Evolutionary conservation across 192 early-diverging fungal species (phyloP).

Genomic region (Globomyces pollinis-pini): DNA sequence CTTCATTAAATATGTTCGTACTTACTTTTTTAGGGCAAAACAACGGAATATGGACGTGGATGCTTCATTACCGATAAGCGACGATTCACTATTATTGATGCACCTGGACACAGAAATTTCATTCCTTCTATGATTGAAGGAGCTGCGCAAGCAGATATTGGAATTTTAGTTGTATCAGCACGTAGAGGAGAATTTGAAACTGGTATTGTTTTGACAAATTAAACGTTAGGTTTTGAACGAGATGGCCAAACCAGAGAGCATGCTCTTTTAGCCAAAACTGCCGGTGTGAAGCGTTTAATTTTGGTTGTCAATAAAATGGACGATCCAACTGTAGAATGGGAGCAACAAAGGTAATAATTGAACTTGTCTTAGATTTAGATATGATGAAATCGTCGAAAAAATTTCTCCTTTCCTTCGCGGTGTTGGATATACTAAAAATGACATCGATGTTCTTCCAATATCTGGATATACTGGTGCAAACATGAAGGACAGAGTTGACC

Average conservation of each 20-base stretch:
- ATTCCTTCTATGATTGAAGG: slow-evolving; percentile 97
- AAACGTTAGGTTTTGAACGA: too few species aligned
- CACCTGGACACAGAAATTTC: slow-evolving; percentile 98
- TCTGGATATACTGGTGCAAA: slow-evolving; percentile 97
- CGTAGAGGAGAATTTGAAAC: slow-evolving; percentile 99
- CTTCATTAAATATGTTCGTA: slow-evolving; percentile 4
- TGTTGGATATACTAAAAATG: slow-evolving; percentile 85
- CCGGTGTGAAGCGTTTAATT: slow-evolving; percentile 87
- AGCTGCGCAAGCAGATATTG: slow-evolving; percentile 94
- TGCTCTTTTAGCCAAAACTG: slow-evolving; percentile 90
- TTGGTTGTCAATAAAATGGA: slow-evolving; percentile 99
- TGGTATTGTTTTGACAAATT: too few species aligned
- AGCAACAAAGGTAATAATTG: slow-evolving; percentile 57
- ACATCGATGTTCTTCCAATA: slow-evolving; percentile 84
- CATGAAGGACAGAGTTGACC: slow-evolving; percentile 74
- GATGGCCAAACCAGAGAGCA: slow-evolving; percentile 99
- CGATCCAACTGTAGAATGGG: slow-evolving; percentile 91
- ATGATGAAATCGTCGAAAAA: slow-evolving; percentile 83
- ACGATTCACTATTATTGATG: slow-evolving; percentile 95
- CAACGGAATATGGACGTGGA: slow-evolving; percentile 95
- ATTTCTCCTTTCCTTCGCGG: slow-evolving; percentile 84
- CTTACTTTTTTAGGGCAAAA: slow-evolving; percentile 78
- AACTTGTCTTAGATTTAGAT: slow-evolving; percentile 50
- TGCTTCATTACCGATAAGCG: slow-evolving; percentile 95
- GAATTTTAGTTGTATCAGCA: slow-evolving; percentile 91